Base-by-base conservation (phyloP, 768 basidiomycete genomes). In the Collybiopsis confluens region DNA sequence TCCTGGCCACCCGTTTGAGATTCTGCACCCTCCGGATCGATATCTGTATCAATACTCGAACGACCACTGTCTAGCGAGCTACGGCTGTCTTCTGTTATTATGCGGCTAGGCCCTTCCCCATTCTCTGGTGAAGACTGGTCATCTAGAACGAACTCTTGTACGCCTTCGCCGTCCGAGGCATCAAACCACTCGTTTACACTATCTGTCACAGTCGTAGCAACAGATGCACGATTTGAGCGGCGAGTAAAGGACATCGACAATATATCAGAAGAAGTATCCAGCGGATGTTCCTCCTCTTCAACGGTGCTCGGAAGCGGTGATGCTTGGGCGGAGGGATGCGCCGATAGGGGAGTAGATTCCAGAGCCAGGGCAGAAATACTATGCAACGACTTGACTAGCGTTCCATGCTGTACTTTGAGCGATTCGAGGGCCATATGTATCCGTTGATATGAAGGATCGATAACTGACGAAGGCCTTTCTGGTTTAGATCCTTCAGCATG, bases 181-280 rank as follows among this genome's bases (percentile, higher is more conserved):
- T 92, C 90, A 61, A 79, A 91, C 90, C 90, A 92, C 61, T 90
- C 81, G 47, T 75, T 70, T 52, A 75, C 64, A 24, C 75, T 78
- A 51, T 80, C 83, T 42, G 77, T 79, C 24, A 70, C 63, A 27
- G 75, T 75, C 2, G 80, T 81, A 35, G 73, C 63, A 33, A 77
- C 70, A 10, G 81, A 83, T 47, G 73, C 63, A 30, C 77, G 75
- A 51, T 73, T 71, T 9, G 74, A 71, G 27, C 62, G 67, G 37
- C 68, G 68, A 9, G 65, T 64, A 28, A 68, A 59, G 11, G 76
- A 62, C 38, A 60, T 64, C 46, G 57, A 66, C 48, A 58, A 56
- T 46, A 23, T 61, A 60, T 55, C 62, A 58, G 55, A 55, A 26
- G 50, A 24, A 53, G 28, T 35, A 18, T 54, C 41, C 26, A 57